Base-by-base conservation (phyloP, 805 yeast species). In the Cyberlindnera mycetangii region DNA sequence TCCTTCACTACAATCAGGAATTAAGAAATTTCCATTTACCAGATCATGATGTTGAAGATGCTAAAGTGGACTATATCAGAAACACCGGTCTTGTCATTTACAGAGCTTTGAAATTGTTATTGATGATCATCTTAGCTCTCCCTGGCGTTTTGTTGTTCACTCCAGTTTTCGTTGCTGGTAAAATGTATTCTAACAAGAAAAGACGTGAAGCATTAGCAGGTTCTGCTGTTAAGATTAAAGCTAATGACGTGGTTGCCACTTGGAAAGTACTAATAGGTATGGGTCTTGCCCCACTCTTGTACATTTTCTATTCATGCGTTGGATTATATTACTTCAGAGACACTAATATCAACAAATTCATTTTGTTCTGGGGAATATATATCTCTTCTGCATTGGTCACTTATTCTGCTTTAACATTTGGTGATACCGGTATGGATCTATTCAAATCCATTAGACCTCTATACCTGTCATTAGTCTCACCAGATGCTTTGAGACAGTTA, bases 181-280 rank as follows among this genome's bases (percentile, higher is more conserved):
- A 86, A 58, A 68, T 67, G 37, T 85, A 88, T 41, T 86, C 97
- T 9, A 75, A 71, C 35, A 71, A 73, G 47, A 89, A 90, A 65
- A 89, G 92, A 25, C 71, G 66, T 45, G 75, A 78, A 37, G 99
- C 98, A 0, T 71, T 93, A 48, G 90, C 89, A 10, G 83, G 76
- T 7, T 89, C 97, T 0, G 76, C 89, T 0, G 99, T 93, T 18
- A 93, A 93, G 62, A 83, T 93, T 48, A 81, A 82, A 59, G 99
- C 96, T 15, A 84, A 81, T 45, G 99, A 93, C 64, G 97, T 93
- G 20, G 78, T 93, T 48, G 98, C 98, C 2, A 90, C 98, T 1
- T 93, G 99, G 99, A 93, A 93, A 65, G 83, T 93, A 37, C 71
- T 93, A 51, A 89, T 92, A 32, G 81, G 90, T 27, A 76, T 93